Conservation (phyloP, 345 rosid species). For the Ricinus communis region DNA sequence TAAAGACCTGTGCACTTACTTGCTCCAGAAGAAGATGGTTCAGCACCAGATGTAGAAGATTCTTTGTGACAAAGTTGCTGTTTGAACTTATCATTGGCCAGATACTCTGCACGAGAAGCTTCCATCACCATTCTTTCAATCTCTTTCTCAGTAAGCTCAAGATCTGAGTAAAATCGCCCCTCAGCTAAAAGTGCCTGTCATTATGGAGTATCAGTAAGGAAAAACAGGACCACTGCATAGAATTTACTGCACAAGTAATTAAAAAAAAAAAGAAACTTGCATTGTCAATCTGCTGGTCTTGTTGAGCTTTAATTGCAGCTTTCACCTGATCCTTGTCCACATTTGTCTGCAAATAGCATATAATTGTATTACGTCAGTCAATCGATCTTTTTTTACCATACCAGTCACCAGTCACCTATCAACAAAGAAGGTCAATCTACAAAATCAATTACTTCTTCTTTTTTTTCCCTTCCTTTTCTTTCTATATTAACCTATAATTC, state of each 20-base stretch:
- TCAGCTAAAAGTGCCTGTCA: conserved; percentile 91
- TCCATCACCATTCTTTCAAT: conserved; percentile 94
- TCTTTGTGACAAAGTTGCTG: conserved; percentile 60
- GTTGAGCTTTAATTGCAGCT: conserved; percentile 99
- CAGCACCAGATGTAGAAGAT: conserved; percentile 78
- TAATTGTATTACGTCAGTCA: not conserved
- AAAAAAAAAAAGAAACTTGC: conserved; percentile 20
- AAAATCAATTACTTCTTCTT: not conserved
- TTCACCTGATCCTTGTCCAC: conserved; percentile 91
- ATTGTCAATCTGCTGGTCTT: conserved; percentile 93
- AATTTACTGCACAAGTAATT: not conserved
- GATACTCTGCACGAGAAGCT: conserved; percentile 96
- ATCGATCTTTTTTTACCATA: not conserved
- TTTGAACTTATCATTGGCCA: conserved; percentile 62
- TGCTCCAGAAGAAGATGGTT: conserved; percentile 95
- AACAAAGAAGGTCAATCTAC: not conserved
- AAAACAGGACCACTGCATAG: not conserved
- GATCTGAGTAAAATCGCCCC: conserved; percentile 85
- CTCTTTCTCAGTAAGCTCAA: conserved; percentile 96
- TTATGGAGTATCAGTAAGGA: not conserved
- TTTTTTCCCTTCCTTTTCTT: not conserved
- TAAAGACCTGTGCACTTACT: conserved; percentile 51
- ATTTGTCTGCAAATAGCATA: conserved; percentile 56
- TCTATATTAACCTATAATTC: too few relatives aligned
- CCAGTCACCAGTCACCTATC: not conserved